Conservation (phyloP, 176 grass and related monocot species). For the Ananas comosus region DNA sequence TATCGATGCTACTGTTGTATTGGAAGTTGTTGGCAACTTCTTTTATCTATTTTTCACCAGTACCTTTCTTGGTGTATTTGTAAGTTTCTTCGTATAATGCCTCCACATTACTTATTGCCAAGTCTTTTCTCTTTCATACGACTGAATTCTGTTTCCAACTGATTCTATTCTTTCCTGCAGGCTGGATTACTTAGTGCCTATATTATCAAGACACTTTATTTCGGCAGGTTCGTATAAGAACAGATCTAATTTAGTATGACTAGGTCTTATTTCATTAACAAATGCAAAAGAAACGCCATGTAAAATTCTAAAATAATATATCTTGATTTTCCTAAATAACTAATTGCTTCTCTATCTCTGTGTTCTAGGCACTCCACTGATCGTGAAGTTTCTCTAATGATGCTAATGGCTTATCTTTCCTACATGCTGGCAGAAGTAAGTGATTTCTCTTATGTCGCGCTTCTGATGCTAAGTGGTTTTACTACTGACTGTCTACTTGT, state of each 20-base stretch:
- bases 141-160: constrained; percentile 21
- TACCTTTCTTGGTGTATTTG: constrained; percentile 73
- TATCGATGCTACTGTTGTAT: constrained; percentile 55
- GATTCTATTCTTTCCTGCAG: constrained; percentile 37
- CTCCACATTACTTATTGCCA: not conserved
- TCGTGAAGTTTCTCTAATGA: constrained; percentile 95
- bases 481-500: constrained; percentile 25
- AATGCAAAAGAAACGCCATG: not conserved
- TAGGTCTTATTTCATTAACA: too few species aligned
- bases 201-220: constrained; percentile 75
- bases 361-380: constrained; percentile 80
- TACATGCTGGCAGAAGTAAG: constrained; percentile 87
- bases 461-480: not conserved
- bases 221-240: constrained; percentile 65
- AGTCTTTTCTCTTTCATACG: constrained; percentile 14
- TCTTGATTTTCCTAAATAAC: not conserved
- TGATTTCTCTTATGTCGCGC: not conserved
- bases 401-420: constrained; percentile 92
- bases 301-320: not conserved
- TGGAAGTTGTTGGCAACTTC: constrained; percentile 66
- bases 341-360: constrained; percentile 20
- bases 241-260: not conserved
- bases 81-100: constrained; percentile 30
- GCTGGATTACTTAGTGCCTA: constrained; percentile 84
- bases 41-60: constrained; percentile 72